phyloP scores from a whole-genome alignment of 2,329 filamentous ascomycete genomes.

The Aspergillus ibericus region DNA sequence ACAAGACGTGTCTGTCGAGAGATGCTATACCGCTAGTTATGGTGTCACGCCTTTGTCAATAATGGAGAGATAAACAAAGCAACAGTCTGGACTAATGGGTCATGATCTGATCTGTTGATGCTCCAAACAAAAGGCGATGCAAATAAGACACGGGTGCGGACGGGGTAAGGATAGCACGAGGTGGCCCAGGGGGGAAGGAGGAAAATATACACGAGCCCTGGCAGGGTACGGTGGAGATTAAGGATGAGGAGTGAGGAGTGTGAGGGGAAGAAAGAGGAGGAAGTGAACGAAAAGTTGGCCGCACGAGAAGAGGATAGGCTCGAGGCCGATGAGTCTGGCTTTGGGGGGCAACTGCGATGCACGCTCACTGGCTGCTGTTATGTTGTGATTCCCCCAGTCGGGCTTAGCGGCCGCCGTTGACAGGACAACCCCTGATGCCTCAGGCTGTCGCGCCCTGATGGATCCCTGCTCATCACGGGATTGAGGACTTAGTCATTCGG shows the following conservation, averaged over 20 bases:
- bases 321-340: constrained; percentile 32
- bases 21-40: constrained; percentile 10
- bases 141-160: constrained; percentile 12
- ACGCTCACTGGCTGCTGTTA: constrained; percentile 37
- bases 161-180: constrained; percentile 28
- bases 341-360: constrained; percentile 35
- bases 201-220: constrained; percentile 16
- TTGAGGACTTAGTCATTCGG: neutral
- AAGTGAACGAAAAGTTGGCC: constrained; percentile 18
- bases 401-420: constrained; percentile 39
- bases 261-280: constrained; percentile 18
- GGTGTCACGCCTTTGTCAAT: constrained; percentile 9
- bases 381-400: constrained; percentile 36
- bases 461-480: neutral
- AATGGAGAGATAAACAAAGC: constrained; percentile 8
- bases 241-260: constrained; percentile 15
- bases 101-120: constrained; percentile 27
- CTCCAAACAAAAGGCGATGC: constrained; percentile 13
- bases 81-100: constrained; percentile 24
- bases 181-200: constrained; percentile 8
- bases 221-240: neutral
- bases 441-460: constrained; percentile 13
- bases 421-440: constrained; percentile 39
- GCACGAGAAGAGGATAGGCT: constrained; percentile 21
- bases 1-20: neutral